phyloP scores from a whole-genome alignment of 371 early-diverging fungal genomes.

The Rhizopus arrhizus region DNA sequence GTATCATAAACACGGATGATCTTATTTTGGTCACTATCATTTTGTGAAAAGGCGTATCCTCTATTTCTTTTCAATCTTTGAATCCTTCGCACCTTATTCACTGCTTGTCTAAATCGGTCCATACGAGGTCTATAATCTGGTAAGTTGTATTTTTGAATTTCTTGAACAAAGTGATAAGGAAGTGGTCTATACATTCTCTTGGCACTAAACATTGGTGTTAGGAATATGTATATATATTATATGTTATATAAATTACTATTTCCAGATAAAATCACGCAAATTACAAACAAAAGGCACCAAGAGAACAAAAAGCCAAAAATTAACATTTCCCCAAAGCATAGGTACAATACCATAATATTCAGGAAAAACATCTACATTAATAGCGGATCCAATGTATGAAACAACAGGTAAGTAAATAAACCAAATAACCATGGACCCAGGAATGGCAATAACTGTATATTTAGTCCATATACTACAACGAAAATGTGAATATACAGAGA shows the following conservation, averaged over 20 bases:
- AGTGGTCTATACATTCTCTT: constrained; percentile 81
- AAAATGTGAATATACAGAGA: background rate
- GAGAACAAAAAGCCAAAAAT: constrained; percentile 87
- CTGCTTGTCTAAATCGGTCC: constrained; percentile 96
- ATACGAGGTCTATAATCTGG: constrained; percentile 97
- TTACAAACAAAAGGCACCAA: constrained; percentile 82
- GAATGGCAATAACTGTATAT: constrained; percentile 79
- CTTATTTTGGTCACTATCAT: constrained; percentile 92
- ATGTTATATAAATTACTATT: constrained; percentile 69
- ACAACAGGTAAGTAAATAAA: constrained; percentile 86
- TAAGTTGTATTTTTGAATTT: constrained; percentile 97
- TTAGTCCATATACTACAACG: constrained; percentile 76
- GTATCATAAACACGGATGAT: constrained; percentile 96
- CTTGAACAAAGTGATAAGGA: constrained; percentile 95
- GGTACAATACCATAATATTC: constrained; percentile 84
- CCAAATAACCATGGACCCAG: constrained; percentile 90
- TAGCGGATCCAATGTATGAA: constrained; percentile 75
- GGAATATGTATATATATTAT: constrained; percentile 1
- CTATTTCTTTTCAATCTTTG: constrained; percentile 91
- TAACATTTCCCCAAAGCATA: constrained; percentile 72
- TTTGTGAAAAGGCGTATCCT: constrained; percentile 98
- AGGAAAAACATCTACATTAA: constrained; percentile 61
- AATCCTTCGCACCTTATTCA: constrained; percentile 92
- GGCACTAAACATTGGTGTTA: constrained; percentile 39
- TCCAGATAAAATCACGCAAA: constrained; percentile 89